Evolutionary conservation across 2,329 filamentous ascomycete genomes (phyloP), one percentile per base, ranked within the genome.

Genomic region (Neurospora crassa): DNA sequence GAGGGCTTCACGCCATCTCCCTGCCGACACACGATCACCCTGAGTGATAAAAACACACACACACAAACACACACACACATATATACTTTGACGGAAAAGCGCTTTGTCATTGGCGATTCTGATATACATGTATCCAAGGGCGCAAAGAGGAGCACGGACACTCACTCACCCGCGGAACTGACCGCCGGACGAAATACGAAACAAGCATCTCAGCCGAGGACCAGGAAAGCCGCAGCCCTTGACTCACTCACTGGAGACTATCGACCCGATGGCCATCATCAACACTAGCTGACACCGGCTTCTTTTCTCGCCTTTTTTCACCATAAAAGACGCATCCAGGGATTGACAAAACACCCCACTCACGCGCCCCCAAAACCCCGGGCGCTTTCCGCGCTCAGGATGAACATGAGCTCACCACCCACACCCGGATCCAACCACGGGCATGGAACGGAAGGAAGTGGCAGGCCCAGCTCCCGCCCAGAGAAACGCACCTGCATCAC

Each of bases 401-500:
- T 63, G 53, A 63, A 63, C 53, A 63, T 34, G 53, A 63, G 53
- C 53, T 63, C 53, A 63, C 53, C 53, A 63, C 53, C 53, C 14
- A 63, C 53, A 18, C 53, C 53, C 24, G 53, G 53, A 63, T 63
- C 29, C 53, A 16, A 14, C 24, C 53, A 63, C 53, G 53, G 53
- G 6, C 24, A 63, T 34, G 53, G 53, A 18, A n/a, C 53, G 0
- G 53, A 63, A 63, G 53, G 16, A 4, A 18, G 1, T 2, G 29
- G 53, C 4, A 63, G 53, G 7, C 7, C 53, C 14, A 16, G 24
- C 24, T 63, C 16, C 1, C 53, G 53, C 14, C 53, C 53, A 3
- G 53, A 63, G 53, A 63, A 63, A 63, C 53, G 53, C 42, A 87
- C 86, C n/a, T 87, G 86, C 76, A 81, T 83, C 73, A 86, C 85